A percentile compares a stretch with the other conserved stretches of the same genome.
Evolutionary conservation across 305 asterid genomes (phyloP).

Genomic region (Ruellia speciosa): DNA sequence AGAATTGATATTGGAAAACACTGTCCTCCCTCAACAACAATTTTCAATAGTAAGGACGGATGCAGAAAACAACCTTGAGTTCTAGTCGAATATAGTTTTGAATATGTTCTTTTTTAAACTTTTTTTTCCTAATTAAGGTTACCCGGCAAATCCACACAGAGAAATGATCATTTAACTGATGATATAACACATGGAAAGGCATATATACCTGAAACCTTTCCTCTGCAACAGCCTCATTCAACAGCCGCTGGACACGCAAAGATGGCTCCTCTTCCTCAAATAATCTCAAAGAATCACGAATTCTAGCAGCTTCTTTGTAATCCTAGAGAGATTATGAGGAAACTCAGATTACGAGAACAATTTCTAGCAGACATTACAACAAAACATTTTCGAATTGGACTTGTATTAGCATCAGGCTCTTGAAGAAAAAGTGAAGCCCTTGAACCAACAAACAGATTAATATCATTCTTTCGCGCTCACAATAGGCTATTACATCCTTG

Average conservation of each 20-base stretch:
- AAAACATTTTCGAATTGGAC: background rate
- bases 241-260: slow-evolving; percentile 37
- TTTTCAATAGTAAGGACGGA: too few relatives aligned
- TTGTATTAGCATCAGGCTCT: background rate
- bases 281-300: slow-evolving; percentile 49
- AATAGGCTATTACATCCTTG: background rate
- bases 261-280: slow-evolving; percentile 61
- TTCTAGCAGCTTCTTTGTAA: slow-evolving; percentile 55
- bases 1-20: background rate
- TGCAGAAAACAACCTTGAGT: background rate
- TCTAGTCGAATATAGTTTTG: background rate
- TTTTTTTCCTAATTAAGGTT: background rate
- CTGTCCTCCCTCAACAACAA: too few relatives aligned
- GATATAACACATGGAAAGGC: background rate
- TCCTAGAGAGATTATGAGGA: slow-evolving; percentile 26
- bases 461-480: background rate
- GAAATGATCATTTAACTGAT: background rate
- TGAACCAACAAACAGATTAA: background rate
- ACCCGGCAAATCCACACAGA: background rate
- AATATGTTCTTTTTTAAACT: background rate
- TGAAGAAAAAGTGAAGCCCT: background rate
- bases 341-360: background rate
- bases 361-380: background rate
- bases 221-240: slow-evolving; percentile 53
- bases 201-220: slow-evolving; percentile 50